These are phyloP conservation scores for Psidium friedrichsthalianum DNA, from an alignment of 345 rosid genomes.

Conservation along the genomic window DNA sequence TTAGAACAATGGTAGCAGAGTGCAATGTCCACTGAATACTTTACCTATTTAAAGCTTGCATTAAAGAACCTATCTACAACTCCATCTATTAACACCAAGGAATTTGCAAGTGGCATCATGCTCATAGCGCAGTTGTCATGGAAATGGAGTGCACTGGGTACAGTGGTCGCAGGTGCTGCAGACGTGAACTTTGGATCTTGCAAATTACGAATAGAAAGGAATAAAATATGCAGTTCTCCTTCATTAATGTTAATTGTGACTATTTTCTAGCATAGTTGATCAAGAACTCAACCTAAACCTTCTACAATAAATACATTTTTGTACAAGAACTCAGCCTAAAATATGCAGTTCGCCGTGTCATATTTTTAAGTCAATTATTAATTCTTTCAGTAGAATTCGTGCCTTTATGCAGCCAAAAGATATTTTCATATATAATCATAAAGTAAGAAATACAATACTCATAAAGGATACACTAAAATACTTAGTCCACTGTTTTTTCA, in stretches of 20 bases:
- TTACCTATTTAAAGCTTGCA: neutral
- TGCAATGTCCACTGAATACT: neutral
- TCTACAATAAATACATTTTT: neutral
- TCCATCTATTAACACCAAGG: neutral
- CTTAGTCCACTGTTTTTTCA: neutral
- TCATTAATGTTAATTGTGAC: neutral
- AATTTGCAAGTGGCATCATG: neutral
- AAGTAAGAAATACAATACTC: neutral
- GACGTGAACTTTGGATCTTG: neutral
- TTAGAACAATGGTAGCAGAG: neutral
- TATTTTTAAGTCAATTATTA: neutral
- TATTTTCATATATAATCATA: neutral
- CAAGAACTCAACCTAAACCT: neutral
- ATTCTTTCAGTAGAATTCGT: neutral
- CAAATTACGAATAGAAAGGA: neutral
- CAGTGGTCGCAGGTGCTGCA: neutral
- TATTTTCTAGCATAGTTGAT: neutral
- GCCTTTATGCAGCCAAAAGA: neutral
- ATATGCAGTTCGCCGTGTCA: too few species aligned
- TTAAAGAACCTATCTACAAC: neutral
- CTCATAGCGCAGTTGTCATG: neutral
- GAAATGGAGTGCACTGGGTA: neutral
- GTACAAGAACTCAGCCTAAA: too few species aligned
- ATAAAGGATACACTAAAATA: neutral
- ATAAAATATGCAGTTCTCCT: neutral